Base-by-base conservation (phyloP, 2,329 filamentous ascomycete species). In the Aspergillus uvarum region DNA sequence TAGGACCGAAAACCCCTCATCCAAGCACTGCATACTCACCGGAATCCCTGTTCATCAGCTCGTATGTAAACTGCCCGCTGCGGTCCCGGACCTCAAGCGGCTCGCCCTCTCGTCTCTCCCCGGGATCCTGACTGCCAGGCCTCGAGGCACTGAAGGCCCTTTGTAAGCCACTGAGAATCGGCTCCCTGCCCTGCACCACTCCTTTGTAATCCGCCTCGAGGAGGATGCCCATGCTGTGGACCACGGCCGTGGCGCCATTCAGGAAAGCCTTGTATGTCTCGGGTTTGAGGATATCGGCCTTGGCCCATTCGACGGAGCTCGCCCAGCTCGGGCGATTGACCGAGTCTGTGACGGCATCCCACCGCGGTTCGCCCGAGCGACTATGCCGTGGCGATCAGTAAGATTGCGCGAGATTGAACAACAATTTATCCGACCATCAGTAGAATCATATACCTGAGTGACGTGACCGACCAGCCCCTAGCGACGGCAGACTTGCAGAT, bases 131-230 rank as follows among this genome's bases (percentile, higher is more conserved):
- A 59, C 86, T 84, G 70, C 78, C 81, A 24, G 76, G 68, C 66
- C 88, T 89, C 2, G 84, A 82, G 1, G 85, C 74, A 54, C 87
- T 87, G 74, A 98, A 96, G 26, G 92, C 91, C 68, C 89, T 88
- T 63, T 86, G 85, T 14, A 99, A 80, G 1, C 92, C 94, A 6
- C 86, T 78, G 55, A 96, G 77, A n/a, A 92, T 87, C 0, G 90
- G 92, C 70, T 96, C 93, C 61, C 85, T 87, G 54, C 95, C 95
- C 21, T 87, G 89, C 26, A 99, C 74, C 16, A 96, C 89, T 67
- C 90, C 90, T 79, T 99, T 99, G 85, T 99, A 99, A 81, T 99
- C 95, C 53, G 93, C 92, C 80, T 99, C 95, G 10, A 99, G 85
- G 19, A 99, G 83, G 69, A 99, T 97, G 10, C 95, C 95, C 89